These are phyloP conservation scores for Primulina tabacum DNA, from an alignment of 257 asterid species.

Conservation along the genomic window DNA sequence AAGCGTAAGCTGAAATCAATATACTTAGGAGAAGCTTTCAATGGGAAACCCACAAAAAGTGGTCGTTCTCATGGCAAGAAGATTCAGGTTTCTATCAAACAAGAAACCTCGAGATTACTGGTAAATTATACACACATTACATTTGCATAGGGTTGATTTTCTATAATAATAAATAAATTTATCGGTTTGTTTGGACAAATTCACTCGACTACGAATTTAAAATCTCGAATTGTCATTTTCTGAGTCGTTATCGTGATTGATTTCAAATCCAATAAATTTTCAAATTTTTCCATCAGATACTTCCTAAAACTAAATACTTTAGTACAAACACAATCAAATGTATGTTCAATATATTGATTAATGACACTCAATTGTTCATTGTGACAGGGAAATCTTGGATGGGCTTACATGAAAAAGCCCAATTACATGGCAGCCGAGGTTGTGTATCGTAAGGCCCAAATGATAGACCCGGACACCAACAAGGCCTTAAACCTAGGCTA, in stretches of 20 bases:
- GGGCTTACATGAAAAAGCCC: conserved; percentile 89
- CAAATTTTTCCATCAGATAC: too few species aligned
- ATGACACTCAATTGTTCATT: neutral
- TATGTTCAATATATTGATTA: too few species aligned
- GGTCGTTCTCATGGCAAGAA: conserved; percentile 94
- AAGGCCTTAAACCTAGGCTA: conserved; percentile 72
- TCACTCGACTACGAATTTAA: too few species aligned
- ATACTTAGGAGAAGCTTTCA: conserved; percentile 78
- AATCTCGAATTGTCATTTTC: too few species aligned
- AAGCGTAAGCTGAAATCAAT: conserved; percentile 73
- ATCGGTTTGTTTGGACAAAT: too few species aligned
- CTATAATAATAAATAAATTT: too few species aligned
- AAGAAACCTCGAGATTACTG: conserved; percentile 86
- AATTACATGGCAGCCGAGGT: conserved; percentile 64
- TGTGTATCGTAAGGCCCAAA: conserved; percentile 68
- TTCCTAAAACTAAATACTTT: too few species aligned
- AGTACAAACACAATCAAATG: too few species aligned
- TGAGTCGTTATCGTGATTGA: too few species aligned
- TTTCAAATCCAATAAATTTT: too few species aligned
- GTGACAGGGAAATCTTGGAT: conserved; percentile 80
- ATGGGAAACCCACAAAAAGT: conserved; percentile 81
- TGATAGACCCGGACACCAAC: conserved; percentile 79
- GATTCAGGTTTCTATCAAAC: conserved; percentile 81
- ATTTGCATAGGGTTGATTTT: too few species aligned
- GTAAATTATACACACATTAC: conserved; percentile 26